Evolutionary conservation across 2,329 filamentous ascomycete species (phyloP).

Genomic region (Esteya vermicola): DNA sequence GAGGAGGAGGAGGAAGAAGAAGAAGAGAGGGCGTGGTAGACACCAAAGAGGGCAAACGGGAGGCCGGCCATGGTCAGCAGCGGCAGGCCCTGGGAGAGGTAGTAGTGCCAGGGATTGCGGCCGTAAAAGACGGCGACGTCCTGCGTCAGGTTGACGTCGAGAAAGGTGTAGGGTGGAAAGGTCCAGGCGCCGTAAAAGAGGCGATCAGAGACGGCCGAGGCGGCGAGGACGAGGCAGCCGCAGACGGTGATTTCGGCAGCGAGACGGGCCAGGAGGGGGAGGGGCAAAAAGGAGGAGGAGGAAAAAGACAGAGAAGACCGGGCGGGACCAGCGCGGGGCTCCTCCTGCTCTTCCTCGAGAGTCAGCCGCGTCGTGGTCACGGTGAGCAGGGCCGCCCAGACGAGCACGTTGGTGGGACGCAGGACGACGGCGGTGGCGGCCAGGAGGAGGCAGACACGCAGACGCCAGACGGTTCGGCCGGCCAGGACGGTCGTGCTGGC

Average conservation of each 20-base stretch:
- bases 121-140: constrained; percentile 89
- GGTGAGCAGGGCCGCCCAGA: constrained; percentile 60
- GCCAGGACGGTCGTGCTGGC: constrained; percentile 7
- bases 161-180: constrained; percentile 73
- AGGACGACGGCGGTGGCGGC: constrained; percentile 75
- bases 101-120: constrained; percentile 82
- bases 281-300: background rate
- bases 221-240: constrained; percentile 41
- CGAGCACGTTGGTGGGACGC: constrained; percentile 75
- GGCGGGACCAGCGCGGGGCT: no score
- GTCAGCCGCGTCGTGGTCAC: constrained; percentile 24
- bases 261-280: constrained; percentile 32
- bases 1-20: background rate
- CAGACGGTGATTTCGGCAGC: constrained; percentile 51
- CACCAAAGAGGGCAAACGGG: constrained; percentile 56
- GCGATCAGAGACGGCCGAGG: constrained; percentile 57
- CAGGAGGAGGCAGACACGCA: constrained; percentile 27
- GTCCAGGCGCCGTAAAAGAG: constrained; percentile 77
- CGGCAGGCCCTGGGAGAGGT: constrained; percentile 77
- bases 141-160: constrained; percentile 82
- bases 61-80: constrained; percentile 72
- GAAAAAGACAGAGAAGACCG: constrained; percentile 23
- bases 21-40: constrained; percentile 33
- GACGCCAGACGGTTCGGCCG: background rate
- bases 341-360: constrained; percentile 18